Conservation (phyloP, 768 basidiomycete genomes). For the Dioszegia aurantiaca region DNA sequence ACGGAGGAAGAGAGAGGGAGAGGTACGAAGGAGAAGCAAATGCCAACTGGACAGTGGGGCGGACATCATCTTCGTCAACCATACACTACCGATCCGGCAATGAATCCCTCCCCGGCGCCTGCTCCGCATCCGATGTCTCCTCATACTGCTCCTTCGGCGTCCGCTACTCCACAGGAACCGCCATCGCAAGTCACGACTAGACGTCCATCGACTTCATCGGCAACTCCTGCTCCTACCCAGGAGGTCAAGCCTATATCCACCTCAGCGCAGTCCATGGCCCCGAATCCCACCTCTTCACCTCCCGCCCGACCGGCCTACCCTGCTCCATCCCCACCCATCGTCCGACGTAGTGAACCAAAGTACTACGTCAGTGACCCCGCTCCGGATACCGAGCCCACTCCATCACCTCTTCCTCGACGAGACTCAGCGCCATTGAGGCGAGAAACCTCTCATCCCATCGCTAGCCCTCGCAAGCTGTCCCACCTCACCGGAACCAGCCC, state of each 20-base stretch:
- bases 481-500: neutral
- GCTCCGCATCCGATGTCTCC: neutral
- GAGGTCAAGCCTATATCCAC: neutral
- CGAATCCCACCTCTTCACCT: neutral
- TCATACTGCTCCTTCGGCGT: neutral
- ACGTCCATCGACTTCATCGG: neutral
- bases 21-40: slow-evolving; percentile 19
- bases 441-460: neutral
- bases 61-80: slow-evolving; percentile 33
- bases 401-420: neutral
- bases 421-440: too few relatives aligned
- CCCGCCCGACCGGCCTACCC: neutral
- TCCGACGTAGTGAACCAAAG: slow-evolving; percentile 36
- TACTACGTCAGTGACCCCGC: slow-evolving; percentile 39
- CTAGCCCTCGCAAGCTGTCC: neutral
- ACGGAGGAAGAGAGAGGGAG: slow-evolving; percentile 17
- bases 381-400: slow-evolving; percentile 11
- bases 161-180: neutral
- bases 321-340: neutral
- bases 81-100: slow-evolving; percentile 23
- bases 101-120: slow-evolving; percentile 39
- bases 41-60: neutral
- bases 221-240: neutral
- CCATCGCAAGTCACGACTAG: slow-evolving; percentile 10
- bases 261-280: neutral